These are phyloP conservation scores for Tephrocybe sp. DNA, from an alignment of 768 basidiomycete species.

Conservation along the genomic window DNA sequence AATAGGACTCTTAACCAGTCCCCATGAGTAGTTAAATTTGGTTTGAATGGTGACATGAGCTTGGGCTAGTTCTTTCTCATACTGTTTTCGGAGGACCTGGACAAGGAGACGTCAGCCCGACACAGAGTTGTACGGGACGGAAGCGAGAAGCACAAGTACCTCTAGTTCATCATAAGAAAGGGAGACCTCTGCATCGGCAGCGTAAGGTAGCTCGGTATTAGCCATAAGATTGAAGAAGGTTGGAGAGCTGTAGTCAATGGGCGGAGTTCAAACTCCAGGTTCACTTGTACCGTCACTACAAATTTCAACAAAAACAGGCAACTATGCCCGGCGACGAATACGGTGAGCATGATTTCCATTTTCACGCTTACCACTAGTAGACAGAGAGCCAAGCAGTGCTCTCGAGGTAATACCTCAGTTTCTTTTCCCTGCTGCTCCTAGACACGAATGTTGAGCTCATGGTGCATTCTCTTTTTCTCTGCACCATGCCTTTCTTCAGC, in stretches of 20 bases:
- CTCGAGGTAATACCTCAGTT: slow-evolving; percentile 24
- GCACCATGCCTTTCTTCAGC: slow-evolving; percentile 63
- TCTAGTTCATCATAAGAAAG: slow-evolving; percentile 88
- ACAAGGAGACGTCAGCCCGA: neutral
- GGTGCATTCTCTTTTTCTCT: slow-evolving; percentile 53
- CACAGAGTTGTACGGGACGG: neutral
- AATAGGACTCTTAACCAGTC: slow-evolving; percentile 87
- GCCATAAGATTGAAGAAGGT: slow-evolving; percentile 28
- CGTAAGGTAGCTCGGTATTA: slow-evolving; percentile 89
- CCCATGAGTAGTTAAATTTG: slow-evolving; percentile 98
- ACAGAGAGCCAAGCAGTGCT: neutral
- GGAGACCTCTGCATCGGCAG: slow-evolving; percentile 90
- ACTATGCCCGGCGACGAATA: slow-evolving; percentile 47
- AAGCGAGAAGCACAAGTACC: slow-evolving; percentile 45
- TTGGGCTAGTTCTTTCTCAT: slow-evolving; percentile 82
- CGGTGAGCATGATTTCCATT: slow-evolving; percentile 43
- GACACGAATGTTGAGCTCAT: slow-evolving; percentile 54
- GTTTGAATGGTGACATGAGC: slow-evolving; percentile 90
- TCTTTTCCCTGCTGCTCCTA: slow-evolving; percentile 32
- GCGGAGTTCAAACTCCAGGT: slow-evolving; percentile 37
- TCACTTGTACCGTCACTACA: slow-evolving; percentile 18
- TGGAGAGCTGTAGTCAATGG: neutral
- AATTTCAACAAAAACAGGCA: slow-evolving; percentile 20
- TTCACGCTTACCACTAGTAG: slow-evolving; percentile 17
- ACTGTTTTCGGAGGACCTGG: slow-evolving; percentile 83